Base-by-base conservation (phyloP, 2,329 filamentous ascomycete species). In the Conoideocrella luteorostrata region DNA sequence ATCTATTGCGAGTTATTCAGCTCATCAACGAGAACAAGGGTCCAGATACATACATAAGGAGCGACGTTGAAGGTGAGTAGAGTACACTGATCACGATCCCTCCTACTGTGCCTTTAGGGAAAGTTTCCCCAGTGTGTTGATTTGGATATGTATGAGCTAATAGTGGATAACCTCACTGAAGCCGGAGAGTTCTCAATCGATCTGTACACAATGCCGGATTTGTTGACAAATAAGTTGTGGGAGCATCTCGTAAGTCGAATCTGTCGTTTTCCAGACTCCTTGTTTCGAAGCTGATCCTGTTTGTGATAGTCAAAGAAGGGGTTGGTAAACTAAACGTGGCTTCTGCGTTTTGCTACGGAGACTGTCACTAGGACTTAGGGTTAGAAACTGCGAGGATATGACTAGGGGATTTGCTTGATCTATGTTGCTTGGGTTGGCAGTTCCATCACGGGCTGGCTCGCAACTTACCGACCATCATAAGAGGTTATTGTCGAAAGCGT, bases 141-240 rank as follows among this genome's bases (percentile, higher is more conserved):
- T 60, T 50, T 48, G 56, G 53, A 37, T 53, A 45, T 41, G 32
- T 33, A 47, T 45, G 49, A 49, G 58, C 63, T 64, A 58, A 65
- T 57, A 62, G 53, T 56, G 49, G 43, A 59, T 57, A 52, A 65
- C 56, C 60, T 65, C 44, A 50, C 49, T 58, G 55, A 65, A 76
- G 89, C 90, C 59, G 93, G 93, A 59, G 93, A 98, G 69, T 98
- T 98, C 70, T 93, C 95, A 48, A 91, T 98, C 55, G 93, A 98
- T 60, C 77, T 98, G 46, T 97, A 95, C 70, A 97, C 93, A n/a
- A 80, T 98, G 51, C 90, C 93, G 1, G 93, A 97, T 52, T 69
- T 72, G 22, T 75, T 97, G 29, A 85, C 93, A 61, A 94, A 93
- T 66, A 89, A 88, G 80, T 82, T 98, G 47, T 97, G 91, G 91